Evolutionary conservation across 1,284 basidiomycete species (phyloP), one percentile per base, ranked within the genome.

Genomic region (Ustilago shanxiensis): DNA sequence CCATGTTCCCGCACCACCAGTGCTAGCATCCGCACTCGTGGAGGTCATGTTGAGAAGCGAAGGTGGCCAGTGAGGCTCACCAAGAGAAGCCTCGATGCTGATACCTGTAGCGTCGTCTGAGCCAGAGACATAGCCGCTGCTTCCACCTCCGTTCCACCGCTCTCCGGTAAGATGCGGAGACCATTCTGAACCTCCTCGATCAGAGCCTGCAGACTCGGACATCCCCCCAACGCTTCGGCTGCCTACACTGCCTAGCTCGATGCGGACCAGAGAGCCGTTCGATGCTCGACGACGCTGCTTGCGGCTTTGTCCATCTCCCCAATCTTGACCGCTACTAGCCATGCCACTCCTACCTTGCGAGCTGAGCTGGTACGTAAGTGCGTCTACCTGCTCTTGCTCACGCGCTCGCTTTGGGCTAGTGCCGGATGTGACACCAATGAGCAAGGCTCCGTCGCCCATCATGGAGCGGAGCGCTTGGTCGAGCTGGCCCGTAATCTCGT

Each of bases 381-480:
- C 22, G 13, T n/a, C 53, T 1, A 10, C 39, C 3, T 39, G 20
- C 16, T 55, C 60, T 14, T 64, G 56, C 6, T 54, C 66, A n/a
- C 61, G 57, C 9, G 52, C 49, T 3, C 61, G 61, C 24, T 70
- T 65, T 4, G 61, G 61, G 47, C 67, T 65, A 9, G 60, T 50
- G 5, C 44, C 45, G 3, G 31, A 2, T 2, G 24, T 26, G 1
- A 28, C 26, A 1, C 50, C 51, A 18, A 63, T 37, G 33, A 55
- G 41, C 49, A 64, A 53, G 10, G 60, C 61, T 20, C 53, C 60
- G 41, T 72, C 70, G 20, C 60, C 65, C 50, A 67, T 24, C 28
- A 73, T 14, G 2, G 71, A 73, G 2, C 71, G 61, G 4, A 73
- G 59, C 18, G 71, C 61, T n/a, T 65, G 53, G 14, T 73, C 60